A percentile compares a stretch with the other conserved stretches of the same genome.
Conservation (phyloP, 179 eudicot genomes). For the Monotropa hypopitys region DNA sequence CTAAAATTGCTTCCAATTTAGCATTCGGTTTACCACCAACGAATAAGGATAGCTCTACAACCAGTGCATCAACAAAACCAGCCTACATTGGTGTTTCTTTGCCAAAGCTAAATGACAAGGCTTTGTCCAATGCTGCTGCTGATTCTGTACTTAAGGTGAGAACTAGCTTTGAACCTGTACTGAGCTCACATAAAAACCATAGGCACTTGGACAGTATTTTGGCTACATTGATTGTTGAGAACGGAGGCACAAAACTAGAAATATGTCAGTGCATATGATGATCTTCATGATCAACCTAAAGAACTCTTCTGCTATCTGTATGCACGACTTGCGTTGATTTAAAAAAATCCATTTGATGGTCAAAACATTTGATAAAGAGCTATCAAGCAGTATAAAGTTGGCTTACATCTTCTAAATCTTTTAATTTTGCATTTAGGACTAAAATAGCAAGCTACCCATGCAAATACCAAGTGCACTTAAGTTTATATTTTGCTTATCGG, state of each 20-base stretch:
- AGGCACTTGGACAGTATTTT: not conserved
- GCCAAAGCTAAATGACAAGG: conserved; percentile 43
- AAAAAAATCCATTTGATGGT: not conserved
- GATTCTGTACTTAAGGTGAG: conserved; percentile 66
- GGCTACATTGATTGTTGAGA: not conserved
- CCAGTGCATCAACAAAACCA: conserved; percentile 48
- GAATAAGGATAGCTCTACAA: conserved; percentile 36
- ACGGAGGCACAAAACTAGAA: not conserved
- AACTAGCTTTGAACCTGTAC: not conserved
- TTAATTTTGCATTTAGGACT: not conserved
- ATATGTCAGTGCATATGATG: not conserved
- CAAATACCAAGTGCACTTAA: not conserved
- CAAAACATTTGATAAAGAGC: not conserved
- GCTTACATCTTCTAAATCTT: not conserved
- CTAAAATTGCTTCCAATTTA: conserved; percentile 76
- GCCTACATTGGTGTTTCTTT: conserved; percentile 73
- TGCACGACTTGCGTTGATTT: not conserved
- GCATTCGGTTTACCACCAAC: conserved; percentile 36
- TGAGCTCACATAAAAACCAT: not conserved
- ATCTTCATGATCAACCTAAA: not conserved
- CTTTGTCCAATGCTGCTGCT: conserved; percentile 35
- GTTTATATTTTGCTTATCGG: not conserved
- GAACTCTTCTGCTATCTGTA: not conserved
- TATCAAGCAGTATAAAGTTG: not conserved
- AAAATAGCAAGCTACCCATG: not conserved